Evolutionary conservation across 2,329 filamentous ascomycete species (phyloP).

Genomic region (Epichloe sp.): DNA sequence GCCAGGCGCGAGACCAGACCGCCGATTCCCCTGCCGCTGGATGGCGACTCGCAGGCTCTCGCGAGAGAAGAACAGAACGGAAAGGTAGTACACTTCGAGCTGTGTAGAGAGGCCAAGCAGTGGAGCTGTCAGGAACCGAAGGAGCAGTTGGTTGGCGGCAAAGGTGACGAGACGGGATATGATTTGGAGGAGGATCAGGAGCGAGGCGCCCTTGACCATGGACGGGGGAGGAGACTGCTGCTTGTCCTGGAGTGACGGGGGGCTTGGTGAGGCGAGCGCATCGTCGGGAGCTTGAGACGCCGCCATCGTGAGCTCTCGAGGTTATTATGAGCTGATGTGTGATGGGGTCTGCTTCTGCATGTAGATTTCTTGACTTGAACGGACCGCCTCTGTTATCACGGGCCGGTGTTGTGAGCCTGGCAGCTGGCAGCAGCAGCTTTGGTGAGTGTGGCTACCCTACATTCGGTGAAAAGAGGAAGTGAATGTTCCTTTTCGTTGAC

Average conservation of each 20-base stretch:
- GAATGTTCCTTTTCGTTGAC: too few species aligned
- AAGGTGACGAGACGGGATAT: constrained; percentile 83
- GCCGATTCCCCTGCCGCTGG: constrained; percentile 50
- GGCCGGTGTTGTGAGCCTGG: too few species aligned
- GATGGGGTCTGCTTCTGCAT: too few species aligned
- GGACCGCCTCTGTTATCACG: too few species aligned
- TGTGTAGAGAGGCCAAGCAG: constrained; percentile 78
- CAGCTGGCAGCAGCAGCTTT: too few species aligned
- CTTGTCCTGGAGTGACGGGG: background rate
- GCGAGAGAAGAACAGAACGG: constrained; percentile 85
- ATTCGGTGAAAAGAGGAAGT: too few species aligned
- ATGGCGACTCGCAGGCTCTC: constrained; percentile 87
- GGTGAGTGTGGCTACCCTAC: too few species aligned
- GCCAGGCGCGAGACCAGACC: background rate
- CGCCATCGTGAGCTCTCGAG: background rate
- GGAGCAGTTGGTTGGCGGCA: constrained; percentile 76
- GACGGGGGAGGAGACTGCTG: constrained; percentile 11
- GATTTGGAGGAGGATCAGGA: constrained; percentile 80
- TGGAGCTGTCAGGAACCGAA: constrained; percentile 76
- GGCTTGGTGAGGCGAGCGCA: background rate
- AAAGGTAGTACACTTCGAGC: constrained; percentile 83
- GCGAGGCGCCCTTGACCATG: constrained; percentile 58
- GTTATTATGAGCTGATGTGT: too few species aligned
- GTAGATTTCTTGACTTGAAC: too few species aligned
- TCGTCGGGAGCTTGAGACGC: background rate